Percentiles rank a stretch among this genome's conserved stretches.
Evolutionary conservation across 1,284 basidiomycete species (phyloP).

Genomic region (Trametes pubescens): DNA sequence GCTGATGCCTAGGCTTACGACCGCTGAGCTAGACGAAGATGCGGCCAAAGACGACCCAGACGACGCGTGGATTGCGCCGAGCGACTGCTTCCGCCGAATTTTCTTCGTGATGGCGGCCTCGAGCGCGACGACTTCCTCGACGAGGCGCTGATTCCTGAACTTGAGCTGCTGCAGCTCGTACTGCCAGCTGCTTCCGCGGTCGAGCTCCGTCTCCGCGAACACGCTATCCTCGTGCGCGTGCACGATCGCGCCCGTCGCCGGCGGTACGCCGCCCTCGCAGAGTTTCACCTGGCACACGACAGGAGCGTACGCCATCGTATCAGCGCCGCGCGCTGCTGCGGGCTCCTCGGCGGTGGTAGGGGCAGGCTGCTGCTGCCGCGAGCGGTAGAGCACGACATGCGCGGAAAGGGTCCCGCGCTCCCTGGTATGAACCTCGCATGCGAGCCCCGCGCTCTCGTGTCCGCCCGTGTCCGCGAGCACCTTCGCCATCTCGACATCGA

Average conservation of each 20-base stretch:
- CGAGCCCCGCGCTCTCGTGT: slow-evolving; percentile 38
- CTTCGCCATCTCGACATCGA: slow-evolving; percentile 37
- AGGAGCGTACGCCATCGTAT: slow-evolving; percentile 23
- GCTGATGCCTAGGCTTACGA: slow-evolving; percentile 5
- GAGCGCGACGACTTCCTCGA: slow-evolving; percentile 70
- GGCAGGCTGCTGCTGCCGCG: slow-evolving; percentile 28
- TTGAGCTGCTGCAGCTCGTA: slow-evolving; percentile 90
- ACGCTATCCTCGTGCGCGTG: slow-evolving; percentile 56
- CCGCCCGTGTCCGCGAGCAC: slow-evolving; percentile 33
- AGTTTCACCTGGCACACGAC: slow-evolving; percentile 41
- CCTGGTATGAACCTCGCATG: slow-evolving; percentile 46
- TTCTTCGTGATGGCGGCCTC: slow-evolving; percentile 46
- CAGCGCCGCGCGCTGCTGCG: slow-evolving; percentile 10
- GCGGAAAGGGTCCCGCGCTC: slow-evolving; percentile 45
- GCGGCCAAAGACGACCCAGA: neutral
- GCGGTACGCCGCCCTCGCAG: slow-evolving; percentile 27
- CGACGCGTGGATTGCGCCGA: slow-evolving; percentile 10
- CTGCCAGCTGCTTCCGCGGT: slow-evolving; percentile 84
- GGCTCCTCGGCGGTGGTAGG: slow-evolving; percentile 13
- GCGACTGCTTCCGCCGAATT: slow-evolving; percentile 26
- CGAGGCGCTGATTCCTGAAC: slow-evolving; percentile 75
- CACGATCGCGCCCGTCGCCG: slow-evolving; percentile 28
- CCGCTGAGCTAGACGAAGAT: neutral
- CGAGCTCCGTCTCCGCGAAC: slow-evolving; percentile 77
- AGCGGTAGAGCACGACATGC: slow-evolving; percentile 50